phyloP scores from a whole-genome alignment of 768 basidiomycete species.

The Hortiboletus flavorubellus region DNA sequence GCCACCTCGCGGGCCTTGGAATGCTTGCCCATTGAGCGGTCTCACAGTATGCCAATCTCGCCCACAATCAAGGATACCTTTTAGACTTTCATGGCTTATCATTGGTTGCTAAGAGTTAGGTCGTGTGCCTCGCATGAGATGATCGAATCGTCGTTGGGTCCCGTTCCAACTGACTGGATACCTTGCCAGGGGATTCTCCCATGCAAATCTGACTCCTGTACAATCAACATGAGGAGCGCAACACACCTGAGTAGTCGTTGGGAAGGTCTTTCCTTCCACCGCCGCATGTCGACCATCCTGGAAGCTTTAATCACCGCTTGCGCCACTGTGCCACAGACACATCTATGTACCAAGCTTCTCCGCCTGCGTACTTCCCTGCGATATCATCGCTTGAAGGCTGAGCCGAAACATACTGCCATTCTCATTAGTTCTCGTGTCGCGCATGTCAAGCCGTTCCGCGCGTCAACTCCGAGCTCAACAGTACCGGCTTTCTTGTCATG shows the following conservation, averaged over 20 bases:
- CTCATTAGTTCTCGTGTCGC: constrained; percentile 11
- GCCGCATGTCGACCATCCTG: constrained; percentile 24
- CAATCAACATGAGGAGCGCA: constrained; percentile 5
- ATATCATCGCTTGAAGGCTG: constrained; percentile 24
- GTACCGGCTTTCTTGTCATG: constrained; percentile 1
- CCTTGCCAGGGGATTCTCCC: constrained; percentile 18
- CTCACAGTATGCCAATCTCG: constrained; percentile 27
- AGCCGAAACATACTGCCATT: constrained; percentile 11
- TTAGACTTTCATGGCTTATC: constrained; percentile 11
- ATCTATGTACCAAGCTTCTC: constrained; percentile 21
- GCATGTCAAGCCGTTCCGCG: constrained; percentile 13
- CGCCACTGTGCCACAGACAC: constrained; percentile 26
- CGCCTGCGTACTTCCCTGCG: constrained; percentile 23
- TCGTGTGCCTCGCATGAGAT: constrained; percentile 22
- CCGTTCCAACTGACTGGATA: constrained; percentile 5
- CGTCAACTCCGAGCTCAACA: constrained; percentile 2
- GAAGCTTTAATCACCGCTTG: constrained; percentile 30
- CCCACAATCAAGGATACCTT: constrained; percentile 17
- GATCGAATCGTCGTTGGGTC: not conserved
- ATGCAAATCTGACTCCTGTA: constrained; percentile 24
- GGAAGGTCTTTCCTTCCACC: constrained; percentile 20
- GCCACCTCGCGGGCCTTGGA: constrained; percentile 1
- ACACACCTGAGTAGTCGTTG: constrained; percentile 6
- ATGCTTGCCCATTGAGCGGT: constrained; percentile 9
- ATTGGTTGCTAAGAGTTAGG: constrained; percentile 16